Conservation (phyloP, 441 rosid species). For the Omphalea diandra region DNA sequence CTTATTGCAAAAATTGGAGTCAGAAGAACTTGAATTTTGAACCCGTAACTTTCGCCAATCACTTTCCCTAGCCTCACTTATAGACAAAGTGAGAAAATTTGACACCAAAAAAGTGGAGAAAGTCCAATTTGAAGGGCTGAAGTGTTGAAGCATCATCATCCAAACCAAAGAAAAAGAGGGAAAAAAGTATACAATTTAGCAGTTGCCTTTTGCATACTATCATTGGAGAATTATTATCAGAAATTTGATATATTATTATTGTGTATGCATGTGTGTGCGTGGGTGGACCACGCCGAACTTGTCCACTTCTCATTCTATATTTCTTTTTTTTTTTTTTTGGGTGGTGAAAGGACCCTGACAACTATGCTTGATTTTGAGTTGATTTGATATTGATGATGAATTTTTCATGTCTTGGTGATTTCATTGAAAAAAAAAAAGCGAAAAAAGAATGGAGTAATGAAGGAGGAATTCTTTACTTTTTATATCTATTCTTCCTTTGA, state of each 20-base stretch:
- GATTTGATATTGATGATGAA: slow-evolving; percentile 28
- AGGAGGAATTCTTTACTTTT: not conserved
- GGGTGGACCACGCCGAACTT: slow-evolving; percentile 35
- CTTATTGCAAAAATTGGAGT: not conserved
- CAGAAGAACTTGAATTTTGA: not conserved
- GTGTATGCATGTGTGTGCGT: not conserved
- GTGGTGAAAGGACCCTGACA: slow-evolving; percentile 27
- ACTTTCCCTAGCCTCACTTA: not conserved
- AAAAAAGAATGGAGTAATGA: not conserved
- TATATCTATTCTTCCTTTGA: too few species aligned
- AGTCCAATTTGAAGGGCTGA: slow-evolving; percentile 6
- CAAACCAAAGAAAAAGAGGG: not conserved
- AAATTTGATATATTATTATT: not conserved
- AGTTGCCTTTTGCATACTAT: slow-evolving; percentile 27
- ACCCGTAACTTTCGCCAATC: not conserved
- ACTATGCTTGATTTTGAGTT: too few species aligned
- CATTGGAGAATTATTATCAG: slow-evolving; percentile 29
- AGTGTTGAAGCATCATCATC: slow-evolving; percentile 6
- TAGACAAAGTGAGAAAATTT: not conserved
- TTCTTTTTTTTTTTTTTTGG: not conserved
- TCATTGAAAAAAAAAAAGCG: not conserved
- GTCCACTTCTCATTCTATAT: slow-evolving; percentile 13
- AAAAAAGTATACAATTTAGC: slow-evolving; percentile 5
- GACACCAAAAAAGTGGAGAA: not conserved
- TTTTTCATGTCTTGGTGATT: slow-evolving; percentile 13